Base-by-base conservation (phyloP, 805 yeast genomes). In the Sugiyamaella chiloensis region DNA sequence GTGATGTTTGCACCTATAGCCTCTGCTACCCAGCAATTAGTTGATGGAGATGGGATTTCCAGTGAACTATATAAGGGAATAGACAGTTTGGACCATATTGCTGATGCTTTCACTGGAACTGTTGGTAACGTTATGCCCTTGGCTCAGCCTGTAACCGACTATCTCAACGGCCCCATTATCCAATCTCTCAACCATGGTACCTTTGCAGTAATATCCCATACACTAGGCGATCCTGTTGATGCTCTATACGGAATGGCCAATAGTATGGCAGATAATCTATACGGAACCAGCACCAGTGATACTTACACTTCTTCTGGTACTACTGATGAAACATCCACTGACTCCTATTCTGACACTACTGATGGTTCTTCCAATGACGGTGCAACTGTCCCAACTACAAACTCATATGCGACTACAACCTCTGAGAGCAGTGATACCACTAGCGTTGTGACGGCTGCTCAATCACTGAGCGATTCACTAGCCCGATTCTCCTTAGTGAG, bases 161-260 rank as follows among this genome's bases (percentile, higher is more conserved):
- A 39, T 29, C 40, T 44, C n/a, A 40, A 41, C 39, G 52, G 52
- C 3, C 48, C 48, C 16, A 35, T 48, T 24, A 20, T 48, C 31
- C 52, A 48, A 23, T 48, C 52, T 11, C 16, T 48, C 5, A 48
- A 37, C 29, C 52, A 48, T 27, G 52, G 52, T 5, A 48, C 52
- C 8, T 48, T 34, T 39, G 48, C 52, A 11, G 32, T 48, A 30
- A 34, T 49, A 14, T 44, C 52, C n/a, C 36, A 44, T 23, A 37
- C 31, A 14, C 29, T 40, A 16, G 52, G 52, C 20, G 46, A 42
- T 20, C 44, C 48, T 20, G n/a, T 40, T n/a, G 52, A 48, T 24
- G 36, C 17, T n/a, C 37, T 34, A 17, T 11, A 20, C 11, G 29
- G 30, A 20, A 16, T 7, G 3, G 37, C 19, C 20, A 6, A 34